Conservation (phyloP, 2,329 filamentous ascomycete species). For the Cercospora citrullina region DNA sequence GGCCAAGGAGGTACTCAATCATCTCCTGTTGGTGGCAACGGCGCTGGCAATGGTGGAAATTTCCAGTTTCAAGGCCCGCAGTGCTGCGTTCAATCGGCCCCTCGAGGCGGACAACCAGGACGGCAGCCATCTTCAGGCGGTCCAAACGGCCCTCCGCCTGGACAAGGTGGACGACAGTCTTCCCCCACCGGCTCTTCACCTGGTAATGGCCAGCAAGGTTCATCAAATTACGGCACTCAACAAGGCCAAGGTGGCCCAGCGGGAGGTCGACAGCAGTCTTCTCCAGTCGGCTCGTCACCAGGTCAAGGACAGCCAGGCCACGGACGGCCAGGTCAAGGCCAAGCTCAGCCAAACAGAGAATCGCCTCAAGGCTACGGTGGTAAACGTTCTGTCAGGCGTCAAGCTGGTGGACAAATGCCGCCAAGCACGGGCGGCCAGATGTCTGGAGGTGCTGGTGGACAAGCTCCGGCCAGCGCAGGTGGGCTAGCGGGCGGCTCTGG, state of each 20-base stretch:
- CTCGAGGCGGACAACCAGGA: not conserved
- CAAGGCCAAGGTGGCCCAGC: not conserved
- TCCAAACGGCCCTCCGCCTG: not conserved
- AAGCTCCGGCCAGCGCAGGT: too few relatives aligned
- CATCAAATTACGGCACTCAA: not conserved
- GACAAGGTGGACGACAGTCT: not conserved
- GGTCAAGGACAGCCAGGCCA: not conserved
- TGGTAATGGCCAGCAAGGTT: not conserved
- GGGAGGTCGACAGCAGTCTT: not conserved
- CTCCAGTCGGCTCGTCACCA: not conserved
- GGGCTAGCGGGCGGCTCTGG: not conserved
- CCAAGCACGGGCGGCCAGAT: too few relatives aligned
- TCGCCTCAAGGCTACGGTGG: not conserved
- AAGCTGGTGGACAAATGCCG: not conserved
- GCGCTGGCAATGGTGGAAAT: not conserved
- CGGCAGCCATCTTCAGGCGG: too few relatives aligned
- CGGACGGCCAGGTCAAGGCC: not conserved
- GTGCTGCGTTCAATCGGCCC: not conserved
- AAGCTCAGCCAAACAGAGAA: not conserved
- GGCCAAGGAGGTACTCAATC: not conserved
- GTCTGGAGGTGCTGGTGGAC: too few relatives aligned
- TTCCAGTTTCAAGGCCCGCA: not conserved
- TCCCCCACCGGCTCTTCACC: not conserved
- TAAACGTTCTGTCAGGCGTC: not conserved
- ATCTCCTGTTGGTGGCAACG: too few relatives aligned